Conservation (phyloP, 305 asterid species). For the Solanum aculeatissimum region DNA sequence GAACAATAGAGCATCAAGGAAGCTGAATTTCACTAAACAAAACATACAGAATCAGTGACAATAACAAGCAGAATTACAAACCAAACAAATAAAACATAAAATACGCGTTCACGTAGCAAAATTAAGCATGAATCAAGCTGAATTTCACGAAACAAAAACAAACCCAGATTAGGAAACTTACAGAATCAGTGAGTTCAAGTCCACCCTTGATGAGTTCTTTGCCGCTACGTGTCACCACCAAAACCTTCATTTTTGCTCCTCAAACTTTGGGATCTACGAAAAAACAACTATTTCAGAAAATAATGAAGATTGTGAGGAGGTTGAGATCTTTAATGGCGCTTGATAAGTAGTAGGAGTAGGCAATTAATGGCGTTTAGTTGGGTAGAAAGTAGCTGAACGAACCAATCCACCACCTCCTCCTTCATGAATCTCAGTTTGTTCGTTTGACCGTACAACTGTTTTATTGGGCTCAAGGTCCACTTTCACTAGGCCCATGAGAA, state of each 20-base stretch:
- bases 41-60: conserved; percentile 45
- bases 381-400: background rate
- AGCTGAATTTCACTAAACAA: background rate
- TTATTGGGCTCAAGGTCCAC: background rate
- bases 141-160: background rate
- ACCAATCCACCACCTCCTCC: background rate
- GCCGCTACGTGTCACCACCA: conserved; percentile 75
- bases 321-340: background rate
- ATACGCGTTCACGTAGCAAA: background rate
- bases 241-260: conserved; percentile 48
- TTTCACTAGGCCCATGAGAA: background rate
- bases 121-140: background rate
- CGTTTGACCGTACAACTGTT: background rate
- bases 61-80: background rate
- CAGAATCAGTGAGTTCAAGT: conserved; percentile 62
- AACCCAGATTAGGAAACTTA: conserved; percentile 19
- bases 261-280: background rate
- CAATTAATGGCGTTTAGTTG: background rate
- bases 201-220: conserved; percentile 85
- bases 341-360: background rate
- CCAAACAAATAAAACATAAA: background rate
- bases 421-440: background rate
- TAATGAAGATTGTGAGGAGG: background rate
- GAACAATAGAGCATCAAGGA: background rate
- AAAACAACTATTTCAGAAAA: background rate